Conservation (phyloP, 768 basidiomycete species). For the Suillus luteus region DNA sequence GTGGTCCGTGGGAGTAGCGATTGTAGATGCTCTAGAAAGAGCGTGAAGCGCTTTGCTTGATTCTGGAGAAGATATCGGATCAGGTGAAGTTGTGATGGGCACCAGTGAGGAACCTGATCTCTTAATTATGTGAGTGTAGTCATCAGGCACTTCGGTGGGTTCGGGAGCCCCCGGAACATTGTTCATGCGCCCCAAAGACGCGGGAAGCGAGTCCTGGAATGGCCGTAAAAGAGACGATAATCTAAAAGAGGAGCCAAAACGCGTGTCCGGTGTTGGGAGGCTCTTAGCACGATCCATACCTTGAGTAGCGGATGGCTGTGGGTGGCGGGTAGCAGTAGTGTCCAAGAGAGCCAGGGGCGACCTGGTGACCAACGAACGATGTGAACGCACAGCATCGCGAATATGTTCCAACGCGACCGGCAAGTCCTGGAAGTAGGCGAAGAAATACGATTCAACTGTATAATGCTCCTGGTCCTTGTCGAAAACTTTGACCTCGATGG, state of each 20-base stretch:
- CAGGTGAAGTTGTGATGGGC: slow-evolving; percentile 50
- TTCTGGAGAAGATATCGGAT: slow-evolving; percentile 18
- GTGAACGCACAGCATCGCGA: slow-evolving; percentile 67
- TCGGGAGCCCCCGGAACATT: slow-evolving; percentile 27
- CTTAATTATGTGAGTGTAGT: slow-evolving; percentile 72
- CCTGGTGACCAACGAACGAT: slow-evolving; percentile 38
- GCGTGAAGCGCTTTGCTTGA: slow-evolving; percentile 8
- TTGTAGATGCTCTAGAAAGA: slow-evolving; percentile 28
- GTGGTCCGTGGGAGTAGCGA: slow-evolving; percentile 46
- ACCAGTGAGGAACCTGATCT: slow-evolving; percentile 58
- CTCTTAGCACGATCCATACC: slow-evolving; percentile 44
- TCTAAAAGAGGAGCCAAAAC: slow-evolving; percentile 53
- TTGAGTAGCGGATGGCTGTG: slow-evolving; percentile 26
- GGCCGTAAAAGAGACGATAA: slow-evolving; percentile 68
- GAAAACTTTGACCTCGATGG: slow-evolving; percentile 90
- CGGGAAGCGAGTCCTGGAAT: slow-evolving; percentile 56
- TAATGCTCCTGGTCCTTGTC: slow-evolving; percentile 63
- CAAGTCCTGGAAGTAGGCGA: slow-evolving; percentile 90
- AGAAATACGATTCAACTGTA: slow-evolving; percentile 87
- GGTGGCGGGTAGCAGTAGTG: slow-evolving; percentile 51
- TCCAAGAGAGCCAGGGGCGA: slow-evolving; percentile 48
- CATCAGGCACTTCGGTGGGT: slow-evolving; percentile 48
- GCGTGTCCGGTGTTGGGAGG: slow-evolving; percentile 36
- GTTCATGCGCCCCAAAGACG: slow-evolving; percentile 37
- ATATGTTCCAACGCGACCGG: slow-evolving; percentile 79